These are phyloP conservation scores for Blastobotrys raffinosifermentans DNA, from an alignment of 1,139 yeast genomes.

Conservation along the genomic window DNA sequence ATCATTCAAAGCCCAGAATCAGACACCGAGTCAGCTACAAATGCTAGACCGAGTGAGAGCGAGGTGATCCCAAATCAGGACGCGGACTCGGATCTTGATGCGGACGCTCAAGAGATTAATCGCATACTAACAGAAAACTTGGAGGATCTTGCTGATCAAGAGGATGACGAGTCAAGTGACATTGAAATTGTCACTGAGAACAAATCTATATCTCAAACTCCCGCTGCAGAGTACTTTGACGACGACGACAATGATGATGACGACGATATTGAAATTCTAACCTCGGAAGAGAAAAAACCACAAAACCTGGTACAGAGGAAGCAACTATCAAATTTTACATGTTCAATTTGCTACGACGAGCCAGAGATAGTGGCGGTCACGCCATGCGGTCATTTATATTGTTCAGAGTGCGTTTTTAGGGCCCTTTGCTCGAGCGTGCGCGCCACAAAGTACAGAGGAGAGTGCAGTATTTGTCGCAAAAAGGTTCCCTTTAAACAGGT, in stretches of 20 bases:
- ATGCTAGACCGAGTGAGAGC: too few relatives aligned
- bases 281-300: conserved; percentile 14
- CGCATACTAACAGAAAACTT: conserved; percentile 3
- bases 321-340: conserved; percentile 19
- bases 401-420: conserved; percentile 32
- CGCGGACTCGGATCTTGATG: neutral
- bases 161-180: conserved; percentile 6
- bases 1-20: too few relatives aligned
- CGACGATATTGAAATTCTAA: conserved; percentile 11
- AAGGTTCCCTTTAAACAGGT: conserved; percentile 26
- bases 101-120: too few relatives aligned
- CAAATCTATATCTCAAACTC: conserved; percentile 4
- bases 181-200: conserved; percentile 1
- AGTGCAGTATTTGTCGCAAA: conserved; percentile 33
- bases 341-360: conserved; percentile 33
- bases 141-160: conserved; percentile 3
- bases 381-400: conserved; percentile 35
- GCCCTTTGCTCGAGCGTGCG: conserved; percentile 28
- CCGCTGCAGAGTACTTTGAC: conserved; percentile 5
- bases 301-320: conserved; percentile 14
- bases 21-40: too few relatives aligned
- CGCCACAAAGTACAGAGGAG: conserved; percentile 27
- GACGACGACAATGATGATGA: conserved; percentile 12
- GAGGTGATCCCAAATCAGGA: neutral
- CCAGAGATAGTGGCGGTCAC: conserved; percentile 33